These are phyloP conservation scores for Isabelozyma pseudorhagii DNA, from an alignment of 805 yeast species.

Conservation along the genomic window DNA sequence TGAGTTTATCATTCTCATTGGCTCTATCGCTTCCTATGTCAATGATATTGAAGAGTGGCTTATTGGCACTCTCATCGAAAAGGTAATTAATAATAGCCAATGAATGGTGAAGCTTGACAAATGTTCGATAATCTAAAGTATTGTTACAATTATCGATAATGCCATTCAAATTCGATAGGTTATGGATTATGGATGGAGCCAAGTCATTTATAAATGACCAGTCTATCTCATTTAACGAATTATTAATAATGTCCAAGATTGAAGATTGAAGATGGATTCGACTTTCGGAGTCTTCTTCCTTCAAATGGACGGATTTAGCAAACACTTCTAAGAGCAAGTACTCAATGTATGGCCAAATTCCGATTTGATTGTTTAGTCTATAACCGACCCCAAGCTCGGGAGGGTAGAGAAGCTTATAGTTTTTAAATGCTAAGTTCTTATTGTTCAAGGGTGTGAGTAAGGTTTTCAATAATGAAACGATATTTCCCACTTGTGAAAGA, in stretches of 20 bases:
- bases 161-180: slow-evolving; percentile 14
- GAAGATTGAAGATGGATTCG: slow-evolving; percentile 48
- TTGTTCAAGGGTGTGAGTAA: slow-evolving; percentile 29
- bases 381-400: slow-evolving; percentile 56
- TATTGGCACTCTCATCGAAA: slow-evolving; percentile 57
- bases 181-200: slow-evolving; percentile 43
- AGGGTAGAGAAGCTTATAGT: slow-evolving; percentile 54
- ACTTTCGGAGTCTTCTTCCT: slow-evolving; percentile 18
- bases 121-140: slow-evolving; percentile 17
- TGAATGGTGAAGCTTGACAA: slow-evolving; percentile 68
- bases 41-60: slow-evolving; percentile 53
- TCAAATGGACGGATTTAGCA: slow-evolving; percentile 43
- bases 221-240: slow-evolving; percentile 31
- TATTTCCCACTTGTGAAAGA: slow-evolving; percentile 54
- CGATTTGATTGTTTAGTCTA: slow-evolving; percentile 47
- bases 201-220: slow-evolving; percentile 49
- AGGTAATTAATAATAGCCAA: slow-evolving; percentile 59
- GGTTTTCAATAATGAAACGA: slow-evolving; percentile 49
- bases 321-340: slow-evolving; percentile 68
- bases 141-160: slow-evolving; percentile 17
- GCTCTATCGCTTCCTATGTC: slow-evolving; percentile 59
- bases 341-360: slow-evolving; percentile 79
- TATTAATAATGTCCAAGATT: slow-evolving; percentile 50
- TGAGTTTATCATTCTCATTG: slow-evolving; percentile 33
- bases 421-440: slow-evolving; percentile 22